Conservation (phyloP, 2,329 filamentous ascomycete genomes). For the Cryphonectria carpinicola region DNA sequence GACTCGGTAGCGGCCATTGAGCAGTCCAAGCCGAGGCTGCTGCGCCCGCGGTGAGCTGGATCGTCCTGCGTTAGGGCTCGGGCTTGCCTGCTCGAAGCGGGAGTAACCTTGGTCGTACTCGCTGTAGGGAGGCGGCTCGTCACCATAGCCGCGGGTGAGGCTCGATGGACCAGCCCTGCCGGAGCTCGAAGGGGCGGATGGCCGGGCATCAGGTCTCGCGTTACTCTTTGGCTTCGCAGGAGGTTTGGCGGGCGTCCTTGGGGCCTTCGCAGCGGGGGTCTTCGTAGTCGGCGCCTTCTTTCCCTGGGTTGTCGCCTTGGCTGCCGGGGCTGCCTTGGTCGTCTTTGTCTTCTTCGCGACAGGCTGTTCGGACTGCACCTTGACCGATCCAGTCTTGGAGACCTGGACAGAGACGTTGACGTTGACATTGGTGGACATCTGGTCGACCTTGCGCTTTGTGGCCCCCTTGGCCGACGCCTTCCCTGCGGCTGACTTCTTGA, state of each 20-base stretch:
- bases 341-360: slow-evolving; percentile 36
- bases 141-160: neutral
- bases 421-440: slow-evolving; percentile 33
- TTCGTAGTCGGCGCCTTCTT: slow-evolving; percentile 12
- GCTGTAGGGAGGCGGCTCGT: slow-evolving; percentile 26
- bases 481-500: slow-evolving; percentile 30
- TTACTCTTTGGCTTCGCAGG: slow-evolving; percentile 28
- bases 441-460: slow-evolving; percentile 37
- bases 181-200: neutral
- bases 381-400: slow-evolving; percentile 24
- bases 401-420: slow-evolving; percentile 37
- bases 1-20: slow-evolving; percentile 52
- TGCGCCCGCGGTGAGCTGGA: slow-evolving; percentile 25
- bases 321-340: slow-evolving; percentile 15
- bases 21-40: slow-evolving; percentile 36
- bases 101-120: slow-evolving; percentile 26
- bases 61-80: slow-evolving; percentile 21
- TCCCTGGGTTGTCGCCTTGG: slow-evolving; percentile 1
- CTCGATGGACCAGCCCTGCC: neutral
- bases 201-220: slow-evolving; percentile 3
- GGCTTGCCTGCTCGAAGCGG: slow-evolving; percentile 18
- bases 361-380: slow-evolving; percentile 27
- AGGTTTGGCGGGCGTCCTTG: slow-evolving; percentile 12
- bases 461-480: slow-evolving; percentile 14
- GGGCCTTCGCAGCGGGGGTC: slow-evolving; percentile 2